Conservation (phyloP, 208 protist genomes). For the Endotrypanum monterogeii region DNA sequence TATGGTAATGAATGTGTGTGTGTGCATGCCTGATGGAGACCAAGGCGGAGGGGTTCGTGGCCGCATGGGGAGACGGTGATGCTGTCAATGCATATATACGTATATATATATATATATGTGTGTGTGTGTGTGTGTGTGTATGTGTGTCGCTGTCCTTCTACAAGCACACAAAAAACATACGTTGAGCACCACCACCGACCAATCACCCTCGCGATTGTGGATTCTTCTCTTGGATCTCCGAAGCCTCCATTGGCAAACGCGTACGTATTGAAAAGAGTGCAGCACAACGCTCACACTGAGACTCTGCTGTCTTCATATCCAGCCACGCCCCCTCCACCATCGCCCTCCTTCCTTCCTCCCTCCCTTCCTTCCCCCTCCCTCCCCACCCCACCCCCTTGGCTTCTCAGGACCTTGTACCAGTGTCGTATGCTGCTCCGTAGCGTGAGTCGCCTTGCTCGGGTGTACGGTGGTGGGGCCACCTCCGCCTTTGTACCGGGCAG, state of each 20-base stretch:
- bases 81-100: no score
- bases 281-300: not conserved
- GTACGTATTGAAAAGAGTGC: not conserved
- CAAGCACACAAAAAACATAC: no score
- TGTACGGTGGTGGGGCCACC: slow-evolving; percentile 61
- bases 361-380: not conserved
- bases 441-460: slow-evolving; percentile 40
- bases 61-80: no score
- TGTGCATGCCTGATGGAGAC: no score
- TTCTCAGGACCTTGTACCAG: not conserved
- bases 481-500: slow-evolving; percentile 33
- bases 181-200: no score
- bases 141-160: no score
- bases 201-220: no score
- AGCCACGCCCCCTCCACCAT: not conserved
- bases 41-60: no score
- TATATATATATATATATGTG: no score
- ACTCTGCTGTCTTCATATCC: not conserved
- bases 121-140: no score
- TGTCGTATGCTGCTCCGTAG: slow-evolving; percentile 11
- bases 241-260: not conserved
- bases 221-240: no score
- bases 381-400: not conserved
- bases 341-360: not conserved
- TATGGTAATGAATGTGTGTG: not conserved